Percentiles rank a stretch among this genome's conserved stretches.
Evolutionary conservation across 1,284 basidiomycete genomes (phyloP).

Genomic region (Coniferiporia sulphurascens): DNA sequence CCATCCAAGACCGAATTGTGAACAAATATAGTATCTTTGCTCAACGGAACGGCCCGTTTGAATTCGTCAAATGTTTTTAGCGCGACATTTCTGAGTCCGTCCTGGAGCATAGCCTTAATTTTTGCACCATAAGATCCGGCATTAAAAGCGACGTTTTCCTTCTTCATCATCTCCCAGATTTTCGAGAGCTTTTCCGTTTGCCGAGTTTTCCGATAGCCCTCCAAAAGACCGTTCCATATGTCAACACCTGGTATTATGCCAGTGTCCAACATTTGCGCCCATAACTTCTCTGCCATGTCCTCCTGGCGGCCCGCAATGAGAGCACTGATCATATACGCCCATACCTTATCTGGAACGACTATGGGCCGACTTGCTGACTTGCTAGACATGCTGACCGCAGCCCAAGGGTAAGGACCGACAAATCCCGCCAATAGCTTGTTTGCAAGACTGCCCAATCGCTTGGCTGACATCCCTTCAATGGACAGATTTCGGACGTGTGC

Average conservation of each 20-base stretch:
- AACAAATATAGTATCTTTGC: conserved; percentile 33
- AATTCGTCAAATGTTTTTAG: conserved; percentile 48
- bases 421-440: conserved; percentile 44
- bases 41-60: conserved; percentile 30
- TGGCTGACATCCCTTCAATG: conserved; percentile 20
- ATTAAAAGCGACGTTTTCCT: conserved; percentile 47
- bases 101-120: conserved; percentile 50
- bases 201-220: conserved; percentile 48
- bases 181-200: conserved; percentile 42
- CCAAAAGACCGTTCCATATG: conserved; percentile 63
- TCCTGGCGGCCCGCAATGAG: conserved; percentile 49
- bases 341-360: conserved; percentile 48
- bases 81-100: conserved; percentile 40
- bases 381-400: conserved; percentile 36
- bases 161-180: conserved; percentile 58
- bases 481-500: conserved; percentile 44
- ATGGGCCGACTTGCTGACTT: conserved; percentile 37
- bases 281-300: conserved; percentile 54
- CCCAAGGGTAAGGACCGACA: conserved; percentile 40
- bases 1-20: conserved; percentile 65
- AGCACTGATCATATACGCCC: conserved; percentile 57
- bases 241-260: conserved; percentile 44
- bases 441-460: conserved; percentile 40
- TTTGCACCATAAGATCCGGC: conserved; percentile 55
- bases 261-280: conserved; percentile 55